These are phyloP conservation scores for Verticillium dahliae DNA, from an alignment of 2,329 filamentous ascomycete species.

Conservation along the genomic window DNA sequence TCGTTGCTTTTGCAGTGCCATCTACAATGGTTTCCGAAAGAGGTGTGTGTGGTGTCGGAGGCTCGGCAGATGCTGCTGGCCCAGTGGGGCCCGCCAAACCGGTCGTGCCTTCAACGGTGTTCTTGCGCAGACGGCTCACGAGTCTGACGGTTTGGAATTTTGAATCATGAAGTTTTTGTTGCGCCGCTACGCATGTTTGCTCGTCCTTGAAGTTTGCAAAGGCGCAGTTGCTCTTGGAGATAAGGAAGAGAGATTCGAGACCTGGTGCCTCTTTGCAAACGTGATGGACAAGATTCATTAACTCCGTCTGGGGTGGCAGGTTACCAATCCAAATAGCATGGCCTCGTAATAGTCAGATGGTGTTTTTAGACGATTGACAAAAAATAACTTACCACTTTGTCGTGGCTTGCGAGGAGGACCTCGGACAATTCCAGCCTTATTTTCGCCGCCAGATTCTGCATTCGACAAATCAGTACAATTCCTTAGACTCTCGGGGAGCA, in stretches of 20 bases:
- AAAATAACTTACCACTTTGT: constrained; percentile 46
- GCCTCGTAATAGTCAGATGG: constrained; percentile 36
- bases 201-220: constrained; percentile 94
- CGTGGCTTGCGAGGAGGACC: constrained; percentile 51
- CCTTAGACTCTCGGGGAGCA: not conserved
- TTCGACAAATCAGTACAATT: not conserved
- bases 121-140: constrained; percentile 73
- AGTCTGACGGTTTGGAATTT: constrained; percentile 79
- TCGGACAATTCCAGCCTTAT: constrained; percentile 36
- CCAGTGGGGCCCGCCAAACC: constrained; percentile 48
- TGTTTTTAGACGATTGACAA: not conserved
- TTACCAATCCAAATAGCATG: constrained; percentile 97
- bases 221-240: constrained; percentile 94
- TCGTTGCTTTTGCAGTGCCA: not conserved
- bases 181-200: constrained; percentile 64
- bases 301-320: constrained; percentile 72
- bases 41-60: constrained; percentile 3
- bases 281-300: constrained; percentile 83
- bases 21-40: not conserved
- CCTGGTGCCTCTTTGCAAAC: constrained; percentile 74
- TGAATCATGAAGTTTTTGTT: constrained; percentile 83
- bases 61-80: constrained; percentile 33
- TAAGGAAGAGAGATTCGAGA: constrained; percentile 85
- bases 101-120: constrained; percentile 35
- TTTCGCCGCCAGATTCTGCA: constrained; percentile 9